Base-by-base conservation (phyloP, 768 basidiomycete genomes). In the Amanita muscaria region DNA sequence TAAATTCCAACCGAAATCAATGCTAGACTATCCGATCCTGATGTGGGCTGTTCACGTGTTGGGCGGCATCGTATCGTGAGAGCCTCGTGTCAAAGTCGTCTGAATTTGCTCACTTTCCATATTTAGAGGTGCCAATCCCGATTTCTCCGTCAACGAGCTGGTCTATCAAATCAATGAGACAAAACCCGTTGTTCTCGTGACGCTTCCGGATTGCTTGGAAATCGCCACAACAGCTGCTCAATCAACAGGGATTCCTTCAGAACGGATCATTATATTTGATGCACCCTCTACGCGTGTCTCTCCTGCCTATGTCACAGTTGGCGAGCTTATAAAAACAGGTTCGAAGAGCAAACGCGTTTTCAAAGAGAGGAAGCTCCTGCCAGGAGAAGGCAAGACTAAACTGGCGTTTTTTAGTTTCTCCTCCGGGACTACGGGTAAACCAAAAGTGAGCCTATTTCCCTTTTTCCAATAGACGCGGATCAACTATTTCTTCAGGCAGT, bases 401-500 rank as follows among this genome's bases (percentile, higher is more conserved):
- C 56, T 86, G 11, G 84, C 85, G 0, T 76, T 86, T 49, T 61
- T 85, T 21, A 77, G 72, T 54, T 86, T 86, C 55, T 85, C 83
- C 0, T 85, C 83, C 16, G 73, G 73, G 46, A 88, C 84, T 0
- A 88, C 85, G 2, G 84, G 84, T 1, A 74, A 66, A 48, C 84
- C 85, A 0, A 83, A 87, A 73, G 80, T 78, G 32, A 16, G 38
- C 14, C 19, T 31, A 9, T 30, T 11, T 14, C 16, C 30, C 29
- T 23, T n/a, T 15, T 14, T 4, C 25, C 30, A 18, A 24, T 5
- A 27, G 12, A 35, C 35, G 19, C 22, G 34, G 23, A 5, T 15
- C 14, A 33, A 10, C 36, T 21, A 12, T 9, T 19, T 15, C 14
- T 22, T 34, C 38, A 77, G 75, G 77, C 79, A 12, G 73, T 82